Evolutionary conservation across 2,329 filamentous ascomycete genomes (phyloP).

Genomic region (Keithomyces neogunnii): DNA sequence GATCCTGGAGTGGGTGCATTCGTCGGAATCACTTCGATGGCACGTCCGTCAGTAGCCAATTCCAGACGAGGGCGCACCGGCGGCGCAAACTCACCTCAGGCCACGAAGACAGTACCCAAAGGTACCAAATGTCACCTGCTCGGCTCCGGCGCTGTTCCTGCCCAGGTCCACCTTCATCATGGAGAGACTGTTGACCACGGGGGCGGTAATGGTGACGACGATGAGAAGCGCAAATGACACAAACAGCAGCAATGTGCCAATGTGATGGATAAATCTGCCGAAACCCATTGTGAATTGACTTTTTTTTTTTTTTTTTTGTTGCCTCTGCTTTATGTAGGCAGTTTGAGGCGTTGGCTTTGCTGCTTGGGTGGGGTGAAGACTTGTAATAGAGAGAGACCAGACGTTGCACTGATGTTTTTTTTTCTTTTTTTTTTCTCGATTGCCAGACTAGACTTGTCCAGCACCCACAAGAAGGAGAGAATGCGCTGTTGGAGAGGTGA

Average conservation of each 20-base stretch:
- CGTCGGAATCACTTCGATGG: conserved; percentile 25
- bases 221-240: conserved; percentile 46
- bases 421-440: too few relatives aligned
- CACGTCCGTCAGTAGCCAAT: conserved; percentile 1
- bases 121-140: conserved; percentile 45
- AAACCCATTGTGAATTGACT: conserved; percentile 29
- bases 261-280: conserved; percentile 43
- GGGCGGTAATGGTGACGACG: conserved; percentile 49
- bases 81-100: conserved; percentile 14
- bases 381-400: too few relatives aligned
- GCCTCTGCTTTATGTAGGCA: neutral
- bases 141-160: conserved; percentile 20
- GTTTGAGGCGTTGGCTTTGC: neutral
- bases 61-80: neutral
- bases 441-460: too few relatives aligned
- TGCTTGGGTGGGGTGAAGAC: too few relatives aligned
- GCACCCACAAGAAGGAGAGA: too few relatives aligned
- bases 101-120: conserved; percentile 47
- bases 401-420: too few relatives aligned
- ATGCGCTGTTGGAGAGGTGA: too few relatives aligned
- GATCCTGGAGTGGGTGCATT: conserved; percentile 38
- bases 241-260: conserved; percentile 51
- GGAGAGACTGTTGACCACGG: conserved; percentile 46
- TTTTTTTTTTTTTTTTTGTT: neutral
- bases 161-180: conserved; percentile 44